A percentile compares a stretch with the other conserved stretches of the same genome.
phyloP scores from a whole-genome alignment of 2,329 filamentous ascomycete genomes.

The Hymenoscyphus linearis region DNA sequence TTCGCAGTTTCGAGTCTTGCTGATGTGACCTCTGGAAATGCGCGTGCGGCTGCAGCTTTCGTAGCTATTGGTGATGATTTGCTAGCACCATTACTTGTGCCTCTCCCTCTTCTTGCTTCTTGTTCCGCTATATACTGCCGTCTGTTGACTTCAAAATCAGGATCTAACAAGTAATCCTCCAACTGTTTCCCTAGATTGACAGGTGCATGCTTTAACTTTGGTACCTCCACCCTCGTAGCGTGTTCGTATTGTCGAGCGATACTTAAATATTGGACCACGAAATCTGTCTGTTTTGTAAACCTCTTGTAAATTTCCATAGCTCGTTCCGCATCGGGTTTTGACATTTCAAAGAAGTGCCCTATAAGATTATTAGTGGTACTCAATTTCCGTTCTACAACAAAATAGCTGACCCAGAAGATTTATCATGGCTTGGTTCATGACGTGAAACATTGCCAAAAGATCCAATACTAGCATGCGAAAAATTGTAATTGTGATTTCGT shows the following conservation, averaged over 20 bases:
- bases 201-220: conserved; percentile 94
- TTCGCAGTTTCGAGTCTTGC: conserved; percentile 47
- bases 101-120: conserved; percentile 49
- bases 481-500: conserved; percentile 92
- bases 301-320: conserved; percentile 88
- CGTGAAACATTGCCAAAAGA: conserved; percentile 82
- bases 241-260: conserved; percentile 86
- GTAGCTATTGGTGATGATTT: conserved; percentile 38
- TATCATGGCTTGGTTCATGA: conserved; percentile 95
- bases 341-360: conserved; percentile 99
- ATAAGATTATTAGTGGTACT: conserved; percentile 1
- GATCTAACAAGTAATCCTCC: conserved; percentile 90
- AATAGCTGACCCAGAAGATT: conserved; percentile 71
- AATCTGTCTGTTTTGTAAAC: conserved; percentile 88
- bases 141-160: conserved; percentile 90
- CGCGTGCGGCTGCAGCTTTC: conserved; percentile 24
- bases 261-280: conserved; percentile 84
- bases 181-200: conserved; percentile 84
- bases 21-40: conserved; percentile 28
- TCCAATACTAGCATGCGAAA: conserved; percentile 90
- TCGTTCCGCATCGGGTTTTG: conserved; percentile 84
- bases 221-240: conserved; percentile 87
- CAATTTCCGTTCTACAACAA: not conserved
- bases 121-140: conserved; percentile 88
- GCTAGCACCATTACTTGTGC: conserved; percentile 30